Percentiles rank a stretch among this genome's conserved stretches.
These are phyloP conservation scores for Cordyceps pruinosa DNA, from an alignment of 2,329 filamentous ascomycete species.

Conservation along the genomic window DNA sequence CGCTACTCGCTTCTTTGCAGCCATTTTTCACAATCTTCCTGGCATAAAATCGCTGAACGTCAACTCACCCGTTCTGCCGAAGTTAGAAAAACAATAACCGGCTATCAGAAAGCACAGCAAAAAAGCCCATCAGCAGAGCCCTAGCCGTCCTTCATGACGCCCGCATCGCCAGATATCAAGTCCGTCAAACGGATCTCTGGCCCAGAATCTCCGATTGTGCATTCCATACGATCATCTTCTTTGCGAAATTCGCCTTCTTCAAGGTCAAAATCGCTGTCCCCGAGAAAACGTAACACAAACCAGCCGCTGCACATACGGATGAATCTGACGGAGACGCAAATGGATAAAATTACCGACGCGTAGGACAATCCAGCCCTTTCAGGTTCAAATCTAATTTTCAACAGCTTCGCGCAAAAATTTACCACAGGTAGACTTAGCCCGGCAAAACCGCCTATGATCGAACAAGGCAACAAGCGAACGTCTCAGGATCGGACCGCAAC, in stretches of 20 bases:
- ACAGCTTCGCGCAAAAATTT: constrained; percentile 18
- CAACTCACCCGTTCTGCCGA: background rate
- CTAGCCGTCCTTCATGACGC: background rate
- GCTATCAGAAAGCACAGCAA: no score
- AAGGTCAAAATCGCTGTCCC: constrained; percentile 30
- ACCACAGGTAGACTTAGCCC: constrained; percentile 19
- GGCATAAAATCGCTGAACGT: background rate
- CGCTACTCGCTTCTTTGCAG: background rate
- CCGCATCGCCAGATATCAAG: background rate
- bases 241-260: constrained; percentile 1
- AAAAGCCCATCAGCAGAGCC: background rate
- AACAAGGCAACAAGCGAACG: constrained; percentile 12
- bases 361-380: constrained; percentile 21
- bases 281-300: constrained; percentile 26
- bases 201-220: background rate
- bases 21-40: background rate
- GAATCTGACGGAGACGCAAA: constrained; percentile 42
- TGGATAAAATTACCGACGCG: constrained; percentile 42
- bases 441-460: constrained; percentile 4
- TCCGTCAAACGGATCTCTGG: background rate
- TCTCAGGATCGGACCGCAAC: background rate
- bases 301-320: constrained; percentile 40
- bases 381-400: constrained; percentile 12
- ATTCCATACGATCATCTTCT: constrained; percentile 1
- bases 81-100: background rate